Base-by-base conservation (phyloP, 441 rosid genomes). In the Adansonia gregorii region DNA sequence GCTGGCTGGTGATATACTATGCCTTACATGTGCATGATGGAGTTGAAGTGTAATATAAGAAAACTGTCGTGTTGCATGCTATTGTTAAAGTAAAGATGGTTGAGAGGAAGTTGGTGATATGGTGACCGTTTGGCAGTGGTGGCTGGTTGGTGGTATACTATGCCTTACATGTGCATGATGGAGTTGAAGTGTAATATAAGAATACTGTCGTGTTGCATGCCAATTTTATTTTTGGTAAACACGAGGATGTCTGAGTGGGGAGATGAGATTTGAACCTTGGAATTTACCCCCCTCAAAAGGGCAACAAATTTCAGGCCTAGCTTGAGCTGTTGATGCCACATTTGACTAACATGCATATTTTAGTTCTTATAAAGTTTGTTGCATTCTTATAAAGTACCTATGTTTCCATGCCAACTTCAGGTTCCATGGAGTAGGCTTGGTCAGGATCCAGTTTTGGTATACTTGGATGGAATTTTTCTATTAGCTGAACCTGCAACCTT, bases 351-450 rank as follows among this genome's bases (percentile, higher is more conserved):
- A 17, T 54, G 76, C 43, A 52, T 72, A 14, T 68, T 49, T 35
- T 48, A 72, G 3, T 43, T 43, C 52, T 58, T 65, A 46, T 68
- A 11, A 46, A 63, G 20, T 52, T 49, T 22, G 19, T 65, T 51
- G 75, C 75, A 35, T 55, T 72, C 17, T 35, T n/a, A 35, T 54
- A 10, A 54, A 31, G 15, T n/a, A 27, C 24, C 4, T 11, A 55
- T 51, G 68, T 48, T 22, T 58, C 17, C 35, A 45, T 76, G 73
- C 52, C 15, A 69, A 79, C 83, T 81, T 68, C 90, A 97, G 99
- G 98, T 97, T 76, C 99, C 99, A 8, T 94, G 99, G 99, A 97
- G 95, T 86, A 93, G 95, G 89, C 98, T 97, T 81, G 99, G 98
- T 80, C 98, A 94, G 87, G 99, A 97, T 75, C 98, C 99, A 43